A percentile compares a stretch with the other conserved stretches of the same genome.
Conservation (phyloP, 208 protist genomes). For the Entamoeba moshkovskii region DNA sequence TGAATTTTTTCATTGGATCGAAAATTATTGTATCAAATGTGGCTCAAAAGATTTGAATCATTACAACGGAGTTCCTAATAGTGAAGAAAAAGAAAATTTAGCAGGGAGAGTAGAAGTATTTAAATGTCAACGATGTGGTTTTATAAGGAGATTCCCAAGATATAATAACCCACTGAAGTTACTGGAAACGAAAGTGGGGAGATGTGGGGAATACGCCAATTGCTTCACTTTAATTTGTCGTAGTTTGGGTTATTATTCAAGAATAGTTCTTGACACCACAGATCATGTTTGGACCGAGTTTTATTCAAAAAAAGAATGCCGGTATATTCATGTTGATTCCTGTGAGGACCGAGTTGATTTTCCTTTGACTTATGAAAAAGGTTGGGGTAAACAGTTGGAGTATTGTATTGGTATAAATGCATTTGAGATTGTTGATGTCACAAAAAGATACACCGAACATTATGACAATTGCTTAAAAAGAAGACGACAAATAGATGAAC, state of each 20-base stretch:
- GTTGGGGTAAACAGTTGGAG: constrained; percentile 38
- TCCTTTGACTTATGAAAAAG: constrained; percentile 36
- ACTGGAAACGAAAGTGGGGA: background rate
- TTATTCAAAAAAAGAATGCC: background rate
- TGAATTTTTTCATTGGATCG: too few species aligned
- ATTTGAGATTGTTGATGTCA: constrained; percentile 31
- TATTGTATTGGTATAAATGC: constrained; percentile 25
- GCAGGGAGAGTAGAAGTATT: too few species aligned
- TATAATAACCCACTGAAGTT: too few species aligned
- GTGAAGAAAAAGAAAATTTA: too few species aligned
- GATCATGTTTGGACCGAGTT: constrained; percentile 45
- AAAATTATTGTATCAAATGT: too few species aligned
- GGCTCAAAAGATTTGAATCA: too few species aligned
- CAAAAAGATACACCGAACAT: constrained; percentile 24
- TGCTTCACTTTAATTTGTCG: constrained; percentile 15
- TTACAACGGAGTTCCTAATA: too few species aligned
- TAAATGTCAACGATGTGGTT: too few species aligned
- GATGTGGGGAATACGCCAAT: constrained; percentile 39
- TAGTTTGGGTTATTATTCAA: constrained; percentile 18
- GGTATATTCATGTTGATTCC: constrained; percentile 28
- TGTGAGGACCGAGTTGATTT: constrained; percentile 31
- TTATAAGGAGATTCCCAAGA: too few species aligned
- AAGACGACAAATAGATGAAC: background rate
- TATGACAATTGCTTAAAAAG: background rate
- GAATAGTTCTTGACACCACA: constrained; percentile 31